These are phyloP conservation scores for Backusella circina DNA, from an alignment of 192 early-diverging fungal species.

Conservation along the genomic window DNA sequence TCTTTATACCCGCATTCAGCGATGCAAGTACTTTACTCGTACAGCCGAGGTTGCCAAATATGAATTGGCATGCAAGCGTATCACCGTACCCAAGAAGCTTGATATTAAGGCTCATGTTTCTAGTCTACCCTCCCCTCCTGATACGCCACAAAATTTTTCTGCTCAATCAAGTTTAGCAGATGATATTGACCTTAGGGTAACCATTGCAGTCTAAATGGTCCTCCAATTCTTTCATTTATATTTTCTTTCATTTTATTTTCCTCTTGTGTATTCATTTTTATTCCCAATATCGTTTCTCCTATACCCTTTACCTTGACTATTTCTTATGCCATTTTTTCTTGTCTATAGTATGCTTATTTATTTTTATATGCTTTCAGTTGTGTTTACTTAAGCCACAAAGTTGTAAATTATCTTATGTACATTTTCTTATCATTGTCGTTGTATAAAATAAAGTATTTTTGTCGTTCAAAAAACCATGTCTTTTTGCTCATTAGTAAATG, in stretches of 20 bases:
- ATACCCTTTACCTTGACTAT: not conserved
- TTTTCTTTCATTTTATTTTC: not conserved
- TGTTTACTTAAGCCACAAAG: not conserved
- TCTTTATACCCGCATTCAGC: slow-evolving; percentile 37
- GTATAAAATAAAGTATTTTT: slow-evolving; percentile 3
- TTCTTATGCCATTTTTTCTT: not conserved
- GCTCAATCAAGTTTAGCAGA: not conserved
- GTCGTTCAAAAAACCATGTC: not conserved
- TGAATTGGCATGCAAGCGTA: slow-evolving; percentile 1
- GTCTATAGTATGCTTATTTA: not conserved
- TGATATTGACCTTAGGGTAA: not conserved
- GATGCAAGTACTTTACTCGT: slow-evolving; percentile 44
- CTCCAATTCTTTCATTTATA: not conserved
- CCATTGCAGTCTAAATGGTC: not conserved
- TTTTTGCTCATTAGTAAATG: not conserved
- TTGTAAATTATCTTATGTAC: not conserved
- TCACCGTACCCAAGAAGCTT: not conserved
- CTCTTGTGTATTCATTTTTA: not conserved
- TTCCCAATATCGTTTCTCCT: not conserved
- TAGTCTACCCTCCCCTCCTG: not conserved
- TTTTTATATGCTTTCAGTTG: not conserved
- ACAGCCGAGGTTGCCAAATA: slow-evolving; percentile 20
- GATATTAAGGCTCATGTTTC: not conserved
- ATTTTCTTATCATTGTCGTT: not conserved
- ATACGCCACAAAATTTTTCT: not conserved